Conservation (phyloP, 352 stramenopile species). For the Pythium dissimile region DNA sequence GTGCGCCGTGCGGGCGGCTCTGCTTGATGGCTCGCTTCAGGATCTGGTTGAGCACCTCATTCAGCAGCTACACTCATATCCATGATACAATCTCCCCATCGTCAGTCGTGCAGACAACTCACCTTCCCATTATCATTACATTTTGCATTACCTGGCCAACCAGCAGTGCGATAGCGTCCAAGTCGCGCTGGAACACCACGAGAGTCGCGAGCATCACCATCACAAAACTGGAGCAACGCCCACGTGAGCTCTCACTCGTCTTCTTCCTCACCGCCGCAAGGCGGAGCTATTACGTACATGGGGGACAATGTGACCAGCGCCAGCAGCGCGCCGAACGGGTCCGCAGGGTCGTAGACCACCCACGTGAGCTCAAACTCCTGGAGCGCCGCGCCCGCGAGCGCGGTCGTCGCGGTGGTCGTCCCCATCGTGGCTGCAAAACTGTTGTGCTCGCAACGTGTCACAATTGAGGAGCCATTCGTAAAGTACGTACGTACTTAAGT, state of each 20-base stretch:
- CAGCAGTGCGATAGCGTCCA: slow-evolving; percentile 70
- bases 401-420: slow-evolving; percentile 1
- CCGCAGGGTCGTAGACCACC: slow-evolving; percentile 76
- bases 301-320: slow-evolving; percentile 76
- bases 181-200: slow-evolving; percentile 71
- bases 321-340: slow-evolving; percentile 59
- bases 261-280: not conserved
- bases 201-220: slow-evolving; percentile 82
- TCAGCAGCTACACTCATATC: slow-evolving; percentile 40
- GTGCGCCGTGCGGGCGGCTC: slow-evolving; percentile 55
- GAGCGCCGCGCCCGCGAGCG: slow-evolving; percentile 23
- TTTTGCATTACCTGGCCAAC: slow-evolving; percentile 50
- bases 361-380: slow-evolving; percentile 82
- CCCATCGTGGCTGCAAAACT: not conserved
- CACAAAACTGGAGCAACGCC: slow-evolving; percentile 81
- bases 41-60: slow-evolving; percentile 73
- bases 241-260: slow-evolving; percentile 1
- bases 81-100: not conserved
- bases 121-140: no score
- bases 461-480: not conserved
- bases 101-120: not conserved
- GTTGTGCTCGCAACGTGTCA: not conserved
- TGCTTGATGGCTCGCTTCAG: slow-evolving; percentile 77
- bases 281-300: slow-evolving; percentile 39
- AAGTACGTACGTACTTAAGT: slow-evolving; percentile 14